Conservation (phyloP, 768 basidiomycete genomes). For the Rhizopogon vesiculosus region DNA sequence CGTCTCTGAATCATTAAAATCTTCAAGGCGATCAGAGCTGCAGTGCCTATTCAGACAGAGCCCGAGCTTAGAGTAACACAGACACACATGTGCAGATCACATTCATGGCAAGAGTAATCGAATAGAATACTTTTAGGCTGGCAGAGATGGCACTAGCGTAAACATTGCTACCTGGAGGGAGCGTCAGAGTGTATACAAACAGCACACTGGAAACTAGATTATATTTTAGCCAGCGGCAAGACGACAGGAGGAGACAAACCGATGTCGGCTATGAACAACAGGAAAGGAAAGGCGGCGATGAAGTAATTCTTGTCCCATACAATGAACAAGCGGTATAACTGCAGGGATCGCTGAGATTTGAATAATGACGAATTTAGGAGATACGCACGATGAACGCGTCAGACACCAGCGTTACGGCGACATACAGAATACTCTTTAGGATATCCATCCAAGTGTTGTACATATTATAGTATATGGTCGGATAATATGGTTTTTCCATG, state of each 20-base stretch:
- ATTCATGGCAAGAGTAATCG: slow-evolving; percentile 18
- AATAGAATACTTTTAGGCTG: slow-evolving; percentile 19
- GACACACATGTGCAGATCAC: slow-evolving; percentile 21
- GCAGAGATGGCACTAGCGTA: slow-evolving; percentile 12
- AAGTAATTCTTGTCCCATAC: slow-evolving; percentile 16
- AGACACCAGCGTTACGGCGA: slow-evolving; percentile 16
- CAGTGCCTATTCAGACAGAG: not conserved
- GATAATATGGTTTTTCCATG: slow-evolving; percentile 6
- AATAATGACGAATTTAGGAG: not conserved
- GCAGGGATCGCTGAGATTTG: not conserved
- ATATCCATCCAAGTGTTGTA: slow-evolving; percentile 13
- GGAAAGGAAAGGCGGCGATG: slow-evolving; percentile 11
- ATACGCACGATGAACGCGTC: slow-evolving; percentile 22
- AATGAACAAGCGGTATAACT: slow-evolving; percentile 19
- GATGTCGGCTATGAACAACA: slow-evolving; percentile 19
- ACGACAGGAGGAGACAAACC: slow-evolving; percentile 6
- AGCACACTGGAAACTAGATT: slow-evolving; percentile 11
- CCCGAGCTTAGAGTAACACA: not conserved
- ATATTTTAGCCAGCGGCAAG: not conserved
- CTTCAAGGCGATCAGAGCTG: slow-evolving; percentile 18
- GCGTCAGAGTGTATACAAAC: slow-evolving; percentile 10
- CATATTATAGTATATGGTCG: slow-evolving; percentile 13
- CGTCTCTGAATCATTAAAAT: slow-evolving; percentile 17
- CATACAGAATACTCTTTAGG: slow-evolving; percentile 16
- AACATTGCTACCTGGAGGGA: slow-evolving; percentile 12